phyloP scores from a whole-genome alignment of 345 rosid genomes.

The Salix dunnii region DNA sequence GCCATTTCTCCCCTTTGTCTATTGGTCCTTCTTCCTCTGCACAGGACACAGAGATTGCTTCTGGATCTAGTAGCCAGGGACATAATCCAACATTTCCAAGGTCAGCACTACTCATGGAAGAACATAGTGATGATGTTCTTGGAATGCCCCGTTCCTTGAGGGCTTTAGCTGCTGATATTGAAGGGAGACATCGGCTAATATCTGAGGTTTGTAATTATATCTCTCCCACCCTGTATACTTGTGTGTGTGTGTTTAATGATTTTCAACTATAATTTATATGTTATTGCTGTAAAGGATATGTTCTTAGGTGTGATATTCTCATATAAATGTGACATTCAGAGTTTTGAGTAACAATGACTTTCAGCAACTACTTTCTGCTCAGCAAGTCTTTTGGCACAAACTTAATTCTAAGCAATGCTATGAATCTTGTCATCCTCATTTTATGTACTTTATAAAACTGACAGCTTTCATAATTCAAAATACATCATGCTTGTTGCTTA shows the following conservation, averaged over 20 bases:
- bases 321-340: background rate
- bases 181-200: slow-evolving; percentile 64
- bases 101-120: slow-evolving; percentile 49
- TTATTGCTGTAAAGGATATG: background rate
- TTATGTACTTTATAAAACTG: background rate
- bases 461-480: background rate
- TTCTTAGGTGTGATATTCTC: slow-evolving; percentile 1
- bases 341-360: background rate
- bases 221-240: background rate
- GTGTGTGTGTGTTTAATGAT: background rate
- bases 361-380: background rate
- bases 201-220: slow-evolving; percentile 54
- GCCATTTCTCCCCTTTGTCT: slow-evolving; percentile 44
- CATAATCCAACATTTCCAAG: slow-evolving; percentile 47
- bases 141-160: slow-evolving; percentile 59
- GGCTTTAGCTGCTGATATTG: slow-evolving; percentile 59
- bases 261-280: slow-evolving; percentile 7
- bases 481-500: background rate
- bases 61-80: slow-evolving; percentile 47
- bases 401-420: background rate
- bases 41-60: slow-evolving; percentile 43
- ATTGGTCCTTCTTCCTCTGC: slow-evolving; percentile 56
- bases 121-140: slow-evolving; percentile 49
- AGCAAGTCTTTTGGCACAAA: background rate
- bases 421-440: background rate